Base-by-base conservation (phyloP, 176 grass and related monocot genomes). In the Poa pratensis region DNA sequence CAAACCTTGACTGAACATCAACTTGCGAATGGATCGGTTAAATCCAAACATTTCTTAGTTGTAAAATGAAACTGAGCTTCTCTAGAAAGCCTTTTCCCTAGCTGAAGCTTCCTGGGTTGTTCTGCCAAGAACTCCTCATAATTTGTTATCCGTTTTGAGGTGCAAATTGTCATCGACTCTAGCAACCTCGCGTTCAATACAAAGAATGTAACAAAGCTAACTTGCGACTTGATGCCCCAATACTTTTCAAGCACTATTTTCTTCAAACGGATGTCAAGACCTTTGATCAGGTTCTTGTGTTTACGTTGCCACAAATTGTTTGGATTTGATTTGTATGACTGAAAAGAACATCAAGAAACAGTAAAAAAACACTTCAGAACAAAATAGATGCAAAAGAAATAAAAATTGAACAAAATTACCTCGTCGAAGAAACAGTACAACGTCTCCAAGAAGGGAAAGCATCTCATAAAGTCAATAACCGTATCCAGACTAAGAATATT, bases 121-220 rank as follows among this genome's bases (percentile, higher is more conserved):
- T 43, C 19, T 23, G 68, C 19, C 39, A 43, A 71, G 11, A 71
- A 43, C 5, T 23, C 12, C 68, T 71, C 37, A 43, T 45, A 13
- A 37, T 71, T 5, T 37, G 35, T 42, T 10, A 45, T 3, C 39
- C 11, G 42, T 20, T 1, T 20, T 45, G 5, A 22, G 19, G 43
- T 71, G 35, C 68, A 9, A 72, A n/a, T 11, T 9, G 12, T 46
- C 69, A 48, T 24, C 6, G 11, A 59, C 30, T 76, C 51, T 39
- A 77, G 75, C 19, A 39, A 19, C 39, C 12, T 58, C 2, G 19
- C 32, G 6, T 58, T 77, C 52, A 77, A 15, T 32, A 77, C 52
- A 59, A 59, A 58, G 52, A 77, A 77, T 22, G 52, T 19, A 20
- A 54, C 32, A 59, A 77, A 77, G 19, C 23, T 54, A 39, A 59